phyloP scores from a whole-genome alignment of 345 rosid species.

The Acer yangbiense region DNA sequence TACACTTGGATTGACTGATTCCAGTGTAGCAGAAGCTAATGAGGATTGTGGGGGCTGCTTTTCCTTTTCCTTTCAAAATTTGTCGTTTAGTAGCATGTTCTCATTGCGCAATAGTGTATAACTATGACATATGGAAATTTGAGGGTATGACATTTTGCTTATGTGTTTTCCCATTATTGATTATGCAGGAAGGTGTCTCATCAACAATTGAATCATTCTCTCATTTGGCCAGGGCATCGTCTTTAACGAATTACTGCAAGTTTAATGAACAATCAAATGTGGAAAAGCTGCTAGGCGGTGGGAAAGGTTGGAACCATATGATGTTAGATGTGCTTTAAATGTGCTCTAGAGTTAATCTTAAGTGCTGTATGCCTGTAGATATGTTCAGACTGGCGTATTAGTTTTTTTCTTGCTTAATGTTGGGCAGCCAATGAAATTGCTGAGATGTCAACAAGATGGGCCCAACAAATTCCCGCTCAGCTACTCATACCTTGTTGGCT shows the following conservation, averaged over 20 bases:
- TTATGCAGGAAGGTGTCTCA: conserved; percentile 70
- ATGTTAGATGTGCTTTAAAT: conserved; percentile 15
- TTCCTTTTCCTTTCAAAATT: conserved; percentile 9
- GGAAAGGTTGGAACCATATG: conserved; percentile 65
- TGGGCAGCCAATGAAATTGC: not conserved
- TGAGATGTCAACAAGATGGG: not conserved
- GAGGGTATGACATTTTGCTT: conserved; percentile 4
- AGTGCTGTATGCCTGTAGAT: conserved; percentile 15
- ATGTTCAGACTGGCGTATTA: conserved; percentile 3
- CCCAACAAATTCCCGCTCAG: not conserved
- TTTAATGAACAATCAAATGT: conserved; percentile 55
- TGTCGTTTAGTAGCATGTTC: conserved; percentile 1
- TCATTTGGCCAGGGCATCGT: conserved; percentile 51
- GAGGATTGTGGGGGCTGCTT: not conserved
- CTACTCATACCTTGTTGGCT: not conserved
- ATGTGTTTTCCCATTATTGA: conserved; percentile 20
- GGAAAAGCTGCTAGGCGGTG: conserved; percentile 77
- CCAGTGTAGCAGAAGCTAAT: not conserved
- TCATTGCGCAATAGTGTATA: not conserved
- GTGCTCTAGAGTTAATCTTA: not conserved
- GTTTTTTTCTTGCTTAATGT: not conserved
- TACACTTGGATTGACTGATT: not conserved
- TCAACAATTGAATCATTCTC: conserved; percentile 67
- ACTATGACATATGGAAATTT: not conserved
- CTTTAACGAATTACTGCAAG: conserved; percentile 32